A percentile compares a stretch with the other conserved stretches of the same genome.
These are phyloP conservation scores for Esteya vermicola DNA, from an alignment of 2,329 filamentous ascomycete genomes.

Conservation along the genomic window DNA sequence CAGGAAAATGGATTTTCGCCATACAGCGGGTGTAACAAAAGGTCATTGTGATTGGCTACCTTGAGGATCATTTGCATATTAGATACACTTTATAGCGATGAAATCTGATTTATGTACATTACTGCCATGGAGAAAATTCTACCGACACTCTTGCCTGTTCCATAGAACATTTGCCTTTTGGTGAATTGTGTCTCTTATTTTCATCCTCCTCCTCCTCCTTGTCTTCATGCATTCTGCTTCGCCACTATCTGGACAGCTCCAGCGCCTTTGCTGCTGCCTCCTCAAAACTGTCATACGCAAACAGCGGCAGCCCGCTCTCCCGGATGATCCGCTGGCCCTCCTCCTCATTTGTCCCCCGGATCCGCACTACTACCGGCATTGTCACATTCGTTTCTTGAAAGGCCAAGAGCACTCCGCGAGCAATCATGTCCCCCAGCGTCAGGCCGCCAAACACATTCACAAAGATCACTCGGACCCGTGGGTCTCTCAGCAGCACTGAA, in stretches of 20 bases:
- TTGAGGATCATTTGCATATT: not conserved
- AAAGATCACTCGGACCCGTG: conserved; percentile 52
- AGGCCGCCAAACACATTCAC: conserved; percentile 45
- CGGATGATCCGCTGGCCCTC: conserved; percentile 55
- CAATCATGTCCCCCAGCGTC: conserved; percentile 71
- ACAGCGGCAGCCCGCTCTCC: conserved; percentile 51
- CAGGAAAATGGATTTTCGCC: conserved; percentile 9
- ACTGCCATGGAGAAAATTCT: too few relatives aligned
- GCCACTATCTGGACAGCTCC: too few relatives aligned
- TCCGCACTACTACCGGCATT: conserved; percentile 64
- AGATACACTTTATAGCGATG: too few relatives aligned
- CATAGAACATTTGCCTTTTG: too few relatives aligned
- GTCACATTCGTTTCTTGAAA: conserved; percentile 52
- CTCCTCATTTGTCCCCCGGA: conserved; percentile 62
- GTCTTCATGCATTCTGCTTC: too few relatives aligned
- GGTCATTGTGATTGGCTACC: too few relatives aligned
- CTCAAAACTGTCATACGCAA: conserved; percentile 62
- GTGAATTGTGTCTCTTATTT: not conserved
- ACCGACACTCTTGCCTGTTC: too few relatives aligned
- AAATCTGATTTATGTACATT: too few relatives aligned
- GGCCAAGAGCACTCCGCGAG: conserved; percentile 56
- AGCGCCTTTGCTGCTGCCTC: conserved; percentile 56
- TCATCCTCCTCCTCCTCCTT: not conserved
- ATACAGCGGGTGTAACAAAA: conserved; percentile 1
- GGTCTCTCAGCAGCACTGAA: conserved; percentile 56